Evolutionary conservation across 768 basidiomycete species (phyloP).

Genomic region (Boletus fagicola): DNA sequence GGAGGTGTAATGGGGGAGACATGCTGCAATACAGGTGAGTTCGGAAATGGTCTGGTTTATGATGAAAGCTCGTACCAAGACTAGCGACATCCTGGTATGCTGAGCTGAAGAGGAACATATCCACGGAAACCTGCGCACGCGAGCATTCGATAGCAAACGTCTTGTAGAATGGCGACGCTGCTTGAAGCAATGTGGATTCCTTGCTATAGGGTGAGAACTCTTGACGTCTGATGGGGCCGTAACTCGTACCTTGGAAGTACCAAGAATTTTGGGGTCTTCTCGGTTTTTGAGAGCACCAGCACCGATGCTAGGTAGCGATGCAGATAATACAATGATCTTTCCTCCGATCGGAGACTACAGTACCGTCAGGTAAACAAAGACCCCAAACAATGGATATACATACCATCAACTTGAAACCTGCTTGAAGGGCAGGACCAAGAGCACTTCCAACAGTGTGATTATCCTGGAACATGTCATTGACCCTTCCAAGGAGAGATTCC

Average conservation of each 20-base stretch:
- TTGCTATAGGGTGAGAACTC: slow-evolving; percentile 29
- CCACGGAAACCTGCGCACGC: slow-evolving; percentile 93
- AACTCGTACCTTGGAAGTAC: slow-evolving; percentile 76
- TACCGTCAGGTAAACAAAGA: neutral
- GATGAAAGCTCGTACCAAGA: slow-evolving; percentile 51
- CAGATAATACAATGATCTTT: slow-evolving; percentile 85
- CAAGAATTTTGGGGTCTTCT: slow-evolving; percentile 94
- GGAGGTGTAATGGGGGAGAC: slow-evolving; percentile 93
- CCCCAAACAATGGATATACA: slow-evolving; percentile 8
- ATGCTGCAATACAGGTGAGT: slow-evolving; percentile 49
- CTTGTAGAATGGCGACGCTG: slow-evolving; percentile 97
- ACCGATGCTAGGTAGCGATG: slow-evolving; percentile 84
- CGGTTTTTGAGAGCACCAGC: slow-evolving; percentile 92
- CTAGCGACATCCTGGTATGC: slow-evolving; percentile 94
- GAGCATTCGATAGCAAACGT: slow-evolving; percentile 99
- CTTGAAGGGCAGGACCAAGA: slow-evolving; percentile 90
- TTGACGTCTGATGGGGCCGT: neutral
- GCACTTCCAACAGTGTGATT: slow-evolving; percentile 91
- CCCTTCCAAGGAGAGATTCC: slow-evolving; percentile 75
- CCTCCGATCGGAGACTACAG: slow-evolving; percentile 85
- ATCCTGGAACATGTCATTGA: slow-evolving; percentile 99
- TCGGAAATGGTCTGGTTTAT: neutral
- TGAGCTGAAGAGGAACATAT: slow-evolving; percentile 98
- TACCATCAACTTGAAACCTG: slow-evolving; percentile 94
- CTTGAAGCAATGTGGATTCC: slow-evolving; percentile 90